Percentiles rank a stretch among this genome's conserved stretches.
These are phyloP conservation scores for Mycosphaerella sp. DNA, from an alignment of 2,329 filamentous ascomycete genomes.

Conservation along the genomic window DNA sequence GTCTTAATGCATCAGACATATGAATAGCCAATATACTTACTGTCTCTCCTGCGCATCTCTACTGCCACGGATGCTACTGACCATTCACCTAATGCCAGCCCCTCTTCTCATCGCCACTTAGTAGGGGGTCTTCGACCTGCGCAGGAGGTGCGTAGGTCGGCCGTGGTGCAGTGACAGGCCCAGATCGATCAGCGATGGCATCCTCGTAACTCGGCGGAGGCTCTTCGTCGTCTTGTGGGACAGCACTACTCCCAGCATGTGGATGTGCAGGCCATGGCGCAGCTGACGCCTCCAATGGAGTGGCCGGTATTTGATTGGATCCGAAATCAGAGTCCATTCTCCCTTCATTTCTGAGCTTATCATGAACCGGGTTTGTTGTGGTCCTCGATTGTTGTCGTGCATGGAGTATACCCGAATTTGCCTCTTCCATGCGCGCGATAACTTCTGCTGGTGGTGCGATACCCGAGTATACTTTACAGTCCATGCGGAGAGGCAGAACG, in stretches of 20 bases:
- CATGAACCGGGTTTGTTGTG: conserved; percentile 20
- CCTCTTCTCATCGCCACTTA: conserved; percentile 32
- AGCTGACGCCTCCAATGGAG: conserved; percentile 19
- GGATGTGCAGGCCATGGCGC: conserved; percentile 12
- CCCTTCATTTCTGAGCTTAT: conserved; percentile 25
- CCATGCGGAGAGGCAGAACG: conserved; percentile 70
- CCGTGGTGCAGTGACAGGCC: conserved; percentile 65
- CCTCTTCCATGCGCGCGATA: conserved; percentile 55
- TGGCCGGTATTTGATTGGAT: conserved; percentile 24
- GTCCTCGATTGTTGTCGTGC: conserved; percentile 7
- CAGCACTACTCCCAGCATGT: conserved; percentile 5
- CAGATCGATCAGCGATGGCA: conserved; percentile 72
- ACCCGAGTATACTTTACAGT: conserved; percentile 78
- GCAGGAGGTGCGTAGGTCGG: conserved; percentile 54
- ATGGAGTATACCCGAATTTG: conserved; percentile 11
- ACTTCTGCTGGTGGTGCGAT: conserved; percentile 74
- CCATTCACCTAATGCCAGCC: conserved; percentile 17
- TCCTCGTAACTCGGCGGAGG: conserved; percentile 86
- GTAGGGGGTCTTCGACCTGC: conserved; percentile 27
- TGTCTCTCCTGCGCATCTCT: too few species aligned
- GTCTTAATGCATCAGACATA: too few species aligned
- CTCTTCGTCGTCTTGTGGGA: conserved; percentile 51
- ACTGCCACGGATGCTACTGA: too few species aligned
- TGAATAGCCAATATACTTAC: too few species aligned
- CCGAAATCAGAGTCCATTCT: conserved; percentile 24